Percentiles rank a stretch among this genome's conserved stretches.
phyloP scores from a whole-genome alignment of 169 alveolate genomes.

The Plasmodium vivax region DNA sequence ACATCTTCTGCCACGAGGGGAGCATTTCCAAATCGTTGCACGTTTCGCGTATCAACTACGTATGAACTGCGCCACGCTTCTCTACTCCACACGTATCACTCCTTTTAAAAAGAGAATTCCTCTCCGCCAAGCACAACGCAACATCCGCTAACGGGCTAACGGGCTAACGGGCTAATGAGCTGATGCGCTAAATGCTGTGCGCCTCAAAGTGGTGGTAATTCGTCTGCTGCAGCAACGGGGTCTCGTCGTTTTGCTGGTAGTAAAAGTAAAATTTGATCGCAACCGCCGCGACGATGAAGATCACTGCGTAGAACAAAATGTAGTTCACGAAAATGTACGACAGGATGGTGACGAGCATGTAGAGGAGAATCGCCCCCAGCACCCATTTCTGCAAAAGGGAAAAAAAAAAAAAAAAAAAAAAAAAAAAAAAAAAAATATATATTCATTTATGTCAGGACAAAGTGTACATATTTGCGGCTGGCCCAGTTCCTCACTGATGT shows the following conservation, averaged over 20 bases:
- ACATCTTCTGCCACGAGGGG: not conserved
- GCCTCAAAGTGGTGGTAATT: conserved; percentile 60
- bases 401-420: conserved; percentile 18
- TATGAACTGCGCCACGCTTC: not conserved
- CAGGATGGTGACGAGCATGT: conserved; percentile 29
- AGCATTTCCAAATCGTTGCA: not conserved
- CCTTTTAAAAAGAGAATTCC: not conserved
- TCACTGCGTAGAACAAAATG: conserved; percentile 43
- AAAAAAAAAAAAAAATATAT: not conserved
- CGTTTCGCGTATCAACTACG: not conserved
- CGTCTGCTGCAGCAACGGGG: conserved; percentile 12
- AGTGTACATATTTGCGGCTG: not conserved
- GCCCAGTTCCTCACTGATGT: not conserved
- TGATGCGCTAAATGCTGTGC: conserved; percentile 13
- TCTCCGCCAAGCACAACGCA: not conserved
- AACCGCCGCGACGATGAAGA: conserved; percentile 3
- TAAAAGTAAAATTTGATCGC: conserved; percentile 27
- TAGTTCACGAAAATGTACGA: conserved; percentile 64
- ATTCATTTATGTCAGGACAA: not conserved
- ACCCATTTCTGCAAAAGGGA: conserved; percentile 62
- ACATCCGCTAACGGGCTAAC: not conserved
- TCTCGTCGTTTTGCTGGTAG: conserved; percentile 21
- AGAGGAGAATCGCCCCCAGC: conserved; percentile 19
- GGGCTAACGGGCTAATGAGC: not conserved
- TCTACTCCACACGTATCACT: not conserved